Evolutionary conservation across 2,329 filamentous ascomycete genomes (phyloP), one percentile per base, ranked within the genome.

Genomic region (Ceratocystis smalleyi): DNA sequence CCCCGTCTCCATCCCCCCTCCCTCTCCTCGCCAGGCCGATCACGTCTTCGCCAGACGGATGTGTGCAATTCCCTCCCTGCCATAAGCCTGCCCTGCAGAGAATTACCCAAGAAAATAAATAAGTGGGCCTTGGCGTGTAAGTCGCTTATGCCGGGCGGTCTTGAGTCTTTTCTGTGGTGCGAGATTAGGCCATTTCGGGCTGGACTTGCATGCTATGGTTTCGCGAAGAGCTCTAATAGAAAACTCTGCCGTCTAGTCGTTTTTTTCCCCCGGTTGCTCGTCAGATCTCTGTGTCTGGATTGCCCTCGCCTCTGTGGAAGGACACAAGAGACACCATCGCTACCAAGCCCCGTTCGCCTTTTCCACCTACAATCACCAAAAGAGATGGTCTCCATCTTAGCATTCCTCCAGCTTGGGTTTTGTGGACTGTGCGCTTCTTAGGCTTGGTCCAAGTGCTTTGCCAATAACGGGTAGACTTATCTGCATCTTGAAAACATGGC

Each of bases 401-500:
- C 54, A 57, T 57, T 57, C 15, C 54, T 32, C 27, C 17, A 19
- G 54, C 32, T 57, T 57, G 5, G 10, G 4, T 30, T 54, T 6
- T 32, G 27, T 57, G 30, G 32, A 57, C 24, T 57, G 54, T 35
- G 54, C 54, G 30, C 54, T 57, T 24, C 54, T 35, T 19, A 35
- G 27, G 35, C 54, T 15, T 35, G 54, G 54, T 17, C 54, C 12
- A n/a, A 57, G 54, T 57, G 24, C 27, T 24, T 57, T 57, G 54
- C 54, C 27, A 57, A 57, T 57, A 57, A 57, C 27, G 54, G 54
- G 54, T 57, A 57, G n/a, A 57, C 54, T 51, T 35, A 35, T 57
- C 54, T 57, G 12, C 54, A 57, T 35, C 54, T 57, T 10, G 17
- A 57, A 35, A 19, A 57, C 54, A 57, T 57, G 54, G 27, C 54